phyloP scores from a whole-genome alignment of 2,329 filamentous ascomycete genomes.

The Sporothrix phasma region DNA sequence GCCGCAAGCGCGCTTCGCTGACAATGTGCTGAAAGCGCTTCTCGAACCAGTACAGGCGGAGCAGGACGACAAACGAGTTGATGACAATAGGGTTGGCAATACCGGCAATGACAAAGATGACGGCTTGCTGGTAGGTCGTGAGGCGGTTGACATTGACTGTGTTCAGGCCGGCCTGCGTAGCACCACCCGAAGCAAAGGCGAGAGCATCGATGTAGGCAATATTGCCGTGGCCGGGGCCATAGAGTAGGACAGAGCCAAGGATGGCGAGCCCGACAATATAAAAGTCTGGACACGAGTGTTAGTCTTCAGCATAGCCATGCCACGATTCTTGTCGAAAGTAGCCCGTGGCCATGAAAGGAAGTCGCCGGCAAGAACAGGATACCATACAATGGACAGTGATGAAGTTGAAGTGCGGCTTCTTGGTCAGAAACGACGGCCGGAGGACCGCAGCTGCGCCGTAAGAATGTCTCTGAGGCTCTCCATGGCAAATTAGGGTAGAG shows the following conservation, averaged over 20 bases:
- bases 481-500: constrained; percentile 6
- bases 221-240: constrained; percentile 44
- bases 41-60: constrained; percentile 96
- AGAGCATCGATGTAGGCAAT: constrained; percentile 78
- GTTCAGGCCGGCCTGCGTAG: constrained; percentile 90
- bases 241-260: constrained; percentile 68
- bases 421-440: constrained; percentile 48
- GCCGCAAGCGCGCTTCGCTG: constrained; percentile 56
- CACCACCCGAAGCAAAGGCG: constrained; percentile 74
- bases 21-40: constrained; percentile 85
- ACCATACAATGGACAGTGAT: constrained; percentile 67
- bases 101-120: constrained; percentile 62
- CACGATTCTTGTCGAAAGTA: not conserved
- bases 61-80: constrained; percentile 76
- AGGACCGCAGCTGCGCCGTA: constrained; percentile 37
- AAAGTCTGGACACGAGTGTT: constrained; percentile 28
- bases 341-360: too few relatives aligned
- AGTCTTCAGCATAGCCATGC: not conserved
- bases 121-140: constrained; percentile 62
- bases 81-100: constrained; percentile 76
- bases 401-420: constrained; percentile 65
- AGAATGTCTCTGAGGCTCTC: constrained; percentile 19
- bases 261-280: constrained; percentile 70
- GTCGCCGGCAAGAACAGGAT: not conserved
- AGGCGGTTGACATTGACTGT: constrained; percentile 59